Percentiles rank a stretch among this genome's conserved stretches.
Conservation (phyloP, 2,329 filamentous ascomycete species). For the Hypoxylon sp. region DNA sequence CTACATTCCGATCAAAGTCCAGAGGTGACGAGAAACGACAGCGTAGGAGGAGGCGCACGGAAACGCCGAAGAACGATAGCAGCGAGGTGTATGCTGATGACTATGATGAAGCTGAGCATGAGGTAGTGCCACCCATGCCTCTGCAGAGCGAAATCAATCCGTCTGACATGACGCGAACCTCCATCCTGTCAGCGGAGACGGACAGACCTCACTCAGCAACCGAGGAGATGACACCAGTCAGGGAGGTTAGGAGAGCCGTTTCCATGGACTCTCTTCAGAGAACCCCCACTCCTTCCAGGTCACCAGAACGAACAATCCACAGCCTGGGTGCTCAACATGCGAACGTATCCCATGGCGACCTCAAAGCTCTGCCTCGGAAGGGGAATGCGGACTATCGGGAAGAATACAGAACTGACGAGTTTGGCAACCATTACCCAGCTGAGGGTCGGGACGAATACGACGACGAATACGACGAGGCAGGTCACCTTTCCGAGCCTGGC, state of each 20-base stretch:
- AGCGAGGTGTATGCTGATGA: conserved; percentile 59
- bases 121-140: conserved; percentile 80
- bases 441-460: conserved; percentile 48
- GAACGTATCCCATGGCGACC: conserved; percentile 67
- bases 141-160: conserved; percentile 85
- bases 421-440: conserved; percentile 53
- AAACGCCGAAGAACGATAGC: conserved; percentile 58
- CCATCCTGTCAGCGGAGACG: conserved; percentile 83
- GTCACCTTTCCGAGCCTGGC: conserved; percentile 46
- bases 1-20: conserved; percentile 53
- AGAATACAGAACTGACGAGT: conserved; percentile 59
- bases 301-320: conserved; percentile 61
- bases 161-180: conserved; percentile 87
- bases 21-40: conserved; percentile 58
- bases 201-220: conserved; percentile 75
- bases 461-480: conserved; percentile 56
- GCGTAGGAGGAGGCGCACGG: conserved; percentile 61
- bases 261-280: conserved; percentile 65
- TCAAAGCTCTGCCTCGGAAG: conserved; percentile 62
- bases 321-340: conserved; percentile 74
- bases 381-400: conserved; percentile 53
- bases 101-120: conserved; percentile 61
- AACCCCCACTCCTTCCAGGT: conserved; percentile 68
- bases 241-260: conserved; percentile 69
- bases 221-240: conserved; percentile 67